Evolutionary conservation across 2,329 filamentous ascomycete species (phyloP), one percentile per base, ranked within the genome.

Genomic region (Huntiella bhutanensis): DNA sequence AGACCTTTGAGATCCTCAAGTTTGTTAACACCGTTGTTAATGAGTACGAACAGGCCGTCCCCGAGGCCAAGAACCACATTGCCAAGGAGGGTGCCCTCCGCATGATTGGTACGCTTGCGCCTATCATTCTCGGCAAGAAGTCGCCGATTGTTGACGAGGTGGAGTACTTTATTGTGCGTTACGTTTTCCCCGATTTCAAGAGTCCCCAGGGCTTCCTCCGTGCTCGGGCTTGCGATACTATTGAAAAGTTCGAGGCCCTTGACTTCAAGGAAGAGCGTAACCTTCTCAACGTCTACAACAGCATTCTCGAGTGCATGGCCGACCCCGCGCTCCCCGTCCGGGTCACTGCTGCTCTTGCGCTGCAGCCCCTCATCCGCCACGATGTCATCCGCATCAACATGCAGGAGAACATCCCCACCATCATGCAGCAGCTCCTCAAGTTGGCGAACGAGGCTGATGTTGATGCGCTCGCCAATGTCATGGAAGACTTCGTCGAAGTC

Each of bases 401-500:
- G 91, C 87, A 95, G 64, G 78, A 87, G 57, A 95, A 87, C 60
- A 98, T 98, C 54, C 87, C 91, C 12, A 92, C 93, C 57, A 96
- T 98, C 57, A 98, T 98, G 91, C 92, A 96, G 64, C 88, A 98
- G 63, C 72, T 98, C 11, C 71, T 98, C 46, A 96, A 96, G 66
- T 69, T 98, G 48, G 88, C 91, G 22, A 98, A 98, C 58, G 91
- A 98, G 63, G 91, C 92, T 49, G 91, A 98, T 58, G 88, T 98
- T 41, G 91, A 98, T 61, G 87, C 91, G 4, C 70, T 98, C 36
- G 88, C 91, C 16, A 96, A 96, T 57, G 91, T 98, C 35, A 98
- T 98, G 91, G 91, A 98, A 63, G 91, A 98, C 58, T 98, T 98
- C 58, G 91, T 98, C 40, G 91, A 98, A 62, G 87, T 96, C 2